phyloP scores from a whole-genome alignment of 176 grass and related monocot genomes.

The Triticum aestivum region IWGSC_CS_RefSeq_v2.1 NC_057794.1:561955601-561956100 shows the following conservation, averaged over 20 bases:
- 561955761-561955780: not conserved
- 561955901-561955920: not conserved
- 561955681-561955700: not conserved
- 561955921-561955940: not conserved
- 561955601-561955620: not conserved
- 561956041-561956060: not conserved
- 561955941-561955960: too few species aligned
- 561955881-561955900: not conserved
- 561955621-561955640: too few species aligned
- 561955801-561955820: not conserved
- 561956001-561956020: too few species aligned
- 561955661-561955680: too few species aligned
- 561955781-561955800: not conserved
- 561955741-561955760: not conserved
- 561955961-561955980: not conserved
- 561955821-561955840: not conserved
- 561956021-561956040: not conserved
- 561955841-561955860: not conserved
- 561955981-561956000: too few species aligned
- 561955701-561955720: not conserved
- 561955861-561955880: not conserved
- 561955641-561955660: too few species aligned
- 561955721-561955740: not conserved
- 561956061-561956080: conserved; percentile 19
- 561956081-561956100: not conserved